Evolutionary conservation across 2,329 filamentous ascomycete genomes (phyloP).

Genomic region (Pezicula carpinea): DNA sequence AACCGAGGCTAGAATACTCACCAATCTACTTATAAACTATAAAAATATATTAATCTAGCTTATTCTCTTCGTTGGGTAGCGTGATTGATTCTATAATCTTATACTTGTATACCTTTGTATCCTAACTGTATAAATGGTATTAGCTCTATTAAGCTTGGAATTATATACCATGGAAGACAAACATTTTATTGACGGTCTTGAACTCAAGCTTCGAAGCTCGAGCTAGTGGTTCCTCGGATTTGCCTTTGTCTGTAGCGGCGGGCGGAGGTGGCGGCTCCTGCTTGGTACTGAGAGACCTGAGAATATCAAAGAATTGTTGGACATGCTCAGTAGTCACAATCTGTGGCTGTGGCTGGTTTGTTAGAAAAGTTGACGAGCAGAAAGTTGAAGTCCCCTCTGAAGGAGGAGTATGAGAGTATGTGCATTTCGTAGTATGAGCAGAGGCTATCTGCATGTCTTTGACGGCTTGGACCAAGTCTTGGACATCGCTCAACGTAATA

Average conservation of each 20-base stretch:
- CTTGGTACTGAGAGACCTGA: conserved; percentile 10
- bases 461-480: conserved; percentile 12
- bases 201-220: conserved; percentile 16
- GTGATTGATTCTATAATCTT: conserved; percentile 21
- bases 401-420: conserved; percentile 7
- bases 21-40: conserved; percentile 10
- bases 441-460: conserved; percentile 10
- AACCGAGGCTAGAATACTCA: conserved; percentile 6
- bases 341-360: conserved; percentile 4
- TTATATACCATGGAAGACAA: conserved; percentile 4
- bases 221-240: conserved; percentile 6
- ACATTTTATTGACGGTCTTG: conserved; percentile 18
- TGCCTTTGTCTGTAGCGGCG: conserved; percentile 1
- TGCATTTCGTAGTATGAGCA: conserved; percentile 4
- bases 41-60: conserved; percentile 14
- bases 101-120: conserved; percentile 24
- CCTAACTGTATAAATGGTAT: conserved; percentile 12
- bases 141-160: conserved; percentile 3
- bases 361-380: conserved; percentile 2
- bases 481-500: conserved; percentile 9
- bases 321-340: conserved; percentile 10
- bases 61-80: conserved; percentile 7
- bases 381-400: conserved; percentile 4
- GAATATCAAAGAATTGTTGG: conserved; percentile 7
- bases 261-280: conserved; percentile 4